Evolutionary conservation across 495 filamentous ascomycete genomes (phyloP), one percentile per base, ranked within the genome.

Genomic region (Penicillium alfredii): DNA sequence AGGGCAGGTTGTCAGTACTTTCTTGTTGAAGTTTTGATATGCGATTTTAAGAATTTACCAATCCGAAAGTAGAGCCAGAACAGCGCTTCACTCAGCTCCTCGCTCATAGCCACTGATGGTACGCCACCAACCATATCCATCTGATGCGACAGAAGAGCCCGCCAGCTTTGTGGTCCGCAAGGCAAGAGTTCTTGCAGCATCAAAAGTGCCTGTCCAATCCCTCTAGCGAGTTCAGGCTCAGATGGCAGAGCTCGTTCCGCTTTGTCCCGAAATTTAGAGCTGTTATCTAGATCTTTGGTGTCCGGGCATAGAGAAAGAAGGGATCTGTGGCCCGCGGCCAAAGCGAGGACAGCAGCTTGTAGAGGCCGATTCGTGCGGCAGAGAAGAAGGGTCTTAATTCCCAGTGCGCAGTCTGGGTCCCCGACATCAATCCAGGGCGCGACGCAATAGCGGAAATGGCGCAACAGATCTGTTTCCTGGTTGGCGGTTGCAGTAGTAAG

Each of bases 351-450:
- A 3, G 53, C 45, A 18, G 40, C 33, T 21, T 56, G 53, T 7
- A 56, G 14, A 8, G 45, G 29, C 21, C 49, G 15, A 13, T 47
- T 53, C 0, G 45, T 42, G 18, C 53, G 37, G 6, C 42, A 53
- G 8, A 50, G 45, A n/a, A 56, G 49, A 4, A 56, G 35, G 5
- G 43, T 42, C 9, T 50, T 42, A 1, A 53, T 33, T 1, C 49
- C 49, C 4, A 56, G 37, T 2, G 53, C 45, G 19, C 50, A 48
- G 19, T 47, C 44, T 4, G 53, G 46, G 11, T 56, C 53, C 8
- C 53, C 53, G 1, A 40, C 41, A 14, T 56, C 53, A 12, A 56
- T 53, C 53, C 53, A 56, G 8, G 53, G 53, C 16, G 49, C 42
- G 12, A 56, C 30, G 8, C 49, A 43, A 18, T 56, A 56, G 6